A percentile compares a stretch with the other conserved stretches of the same genome.
Conservation (phyloP, 495 filamentous ascomycete species). For the Hypoxylon intermedium region DNA sequence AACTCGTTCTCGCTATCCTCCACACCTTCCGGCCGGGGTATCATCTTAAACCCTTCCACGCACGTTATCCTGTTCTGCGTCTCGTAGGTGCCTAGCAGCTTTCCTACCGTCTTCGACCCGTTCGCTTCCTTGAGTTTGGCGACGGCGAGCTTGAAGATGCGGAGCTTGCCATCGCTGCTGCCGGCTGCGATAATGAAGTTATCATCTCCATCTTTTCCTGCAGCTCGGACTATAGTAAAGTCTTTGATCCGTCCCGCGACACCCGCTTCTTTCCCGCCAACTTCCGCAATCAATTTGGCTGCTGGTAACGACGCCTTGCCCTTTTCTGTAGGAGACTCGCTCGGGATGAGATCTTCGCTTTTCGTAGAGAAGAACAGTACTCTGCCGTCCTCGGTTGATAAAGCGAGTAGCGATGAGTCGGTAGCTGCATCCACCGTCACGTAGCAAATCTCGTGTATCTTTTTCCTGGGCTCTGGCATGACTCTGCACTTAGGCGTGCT, state of each 20-base stretch:
- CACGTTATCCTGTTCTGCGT: constrained; percentile 92
- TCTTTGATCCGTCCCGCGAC: constrained; percentile 83
- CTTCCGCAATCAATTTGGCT: constrained; percentile 69
- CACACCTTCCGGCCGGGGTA: constrained; percentile 58
- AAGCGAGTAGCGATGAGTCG: constrained; percentile 64
- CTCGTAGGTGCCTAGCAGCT: constrained; percentile 77
- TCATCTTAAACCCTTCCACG: constrained; percentile 84
- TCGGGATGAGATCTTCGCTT: constrained; percentile 42
- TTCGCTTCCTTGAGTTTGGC: constrained; percentile 49
- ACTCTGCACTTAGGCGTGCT: constrained; percentile 78
- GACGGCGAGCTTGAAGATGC: constrained; percentile 70
- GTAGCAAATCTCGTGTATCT: constrained; percentile 83
- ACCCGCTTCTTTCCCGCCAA: constrained; percentile 75
- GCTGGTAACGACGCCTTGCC: constrained; percentile 50
- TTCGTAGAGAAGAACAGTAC: constrained; percentile 82
- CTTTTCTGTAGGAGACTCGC: constrained; percentile 28
- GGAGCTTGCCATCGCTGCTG: constrained; percentile 81
- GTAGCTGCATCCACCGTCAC: constrained; percentile 56
- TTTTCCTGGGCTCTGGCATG: constrained; percentile 70
- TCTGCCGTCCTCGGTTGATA: constrained; percentile 93
- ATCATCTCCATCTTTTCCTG: constrained; percentile 47
- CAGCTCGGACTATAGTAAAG: constrained; percentile 68
- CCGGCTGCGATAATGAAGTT: constrained; percentile 71
- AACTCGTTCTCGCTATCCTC: constrained; percentile 59
- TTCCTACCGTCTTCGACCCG: constrained; percentile 66